These are phyloP conservation scores for Paraleonurus japonicus DNA, from an alignment of 257 asterid species.

Conservation along the genomic window DNA sequence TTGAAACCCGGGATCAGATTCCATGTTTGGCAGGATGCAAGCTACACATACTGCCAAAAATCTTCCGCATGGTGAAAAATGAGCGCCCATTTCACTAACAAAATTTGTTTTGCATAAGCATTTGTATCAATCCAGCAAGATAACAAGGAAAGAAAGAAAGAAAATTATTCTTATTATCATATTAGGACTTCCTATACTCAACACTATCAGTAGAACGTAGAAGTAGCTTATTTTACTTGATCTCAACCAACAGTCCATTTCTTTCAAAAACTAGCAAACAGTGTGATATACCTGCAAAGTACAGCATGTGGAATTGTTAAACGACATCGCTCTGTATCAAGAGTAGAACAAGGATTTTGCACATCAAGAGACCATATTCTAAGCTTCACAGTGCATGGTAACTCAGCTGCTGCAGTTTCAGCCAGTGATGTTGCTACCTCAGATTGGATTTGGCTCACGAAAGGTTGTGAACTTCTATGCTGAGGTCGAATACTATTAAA, in stretches of 20 bases:
- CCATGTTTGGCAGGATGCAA: constrained; percentile 76
- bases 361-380: constrained; percentile 88
- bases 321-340: constrained; percentile 71
- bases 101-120: constrained; percentile 13
- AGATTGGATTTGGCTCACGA: constrained; percentile 69
- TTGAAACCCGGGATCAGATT: constrained; percentile 70
- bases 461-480: constrained; percentile 56
- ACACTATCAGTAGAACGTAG: constrained; percentile 6
- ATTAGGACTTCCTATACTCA: constrained; percentile 5
- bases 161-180: neutral
- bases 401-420: constrained; percentile 93
- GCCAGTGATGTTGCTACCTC: constrained; percentile 89
- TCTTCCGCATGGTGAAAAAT: constrained; percentile 97
- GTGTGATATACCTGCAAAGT: constrained; percentile 75
- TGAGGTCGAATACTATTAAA: constrained; percentile 42
- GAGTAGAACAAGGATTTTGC: constrained; percentile 67
- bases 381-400: constrained; percentile 97
- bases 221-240: constrained; percentile 1
- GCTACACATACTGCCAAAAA: constrained; percentile 97
- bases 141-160: neutral
- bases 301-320: constrained; percentile 92
- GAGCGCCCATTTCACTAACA: constrained; percentile 95
- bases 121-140: constrained; percentile 7
- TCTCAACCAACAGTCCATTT: neutral
- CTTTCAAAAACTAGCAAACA: constrained; percentile 14